These are phyloP conservation scores for Plasmodium malariae DNA, from an alignment of 169 alveolate genomes.

Conservation along the genomic window DNA sequence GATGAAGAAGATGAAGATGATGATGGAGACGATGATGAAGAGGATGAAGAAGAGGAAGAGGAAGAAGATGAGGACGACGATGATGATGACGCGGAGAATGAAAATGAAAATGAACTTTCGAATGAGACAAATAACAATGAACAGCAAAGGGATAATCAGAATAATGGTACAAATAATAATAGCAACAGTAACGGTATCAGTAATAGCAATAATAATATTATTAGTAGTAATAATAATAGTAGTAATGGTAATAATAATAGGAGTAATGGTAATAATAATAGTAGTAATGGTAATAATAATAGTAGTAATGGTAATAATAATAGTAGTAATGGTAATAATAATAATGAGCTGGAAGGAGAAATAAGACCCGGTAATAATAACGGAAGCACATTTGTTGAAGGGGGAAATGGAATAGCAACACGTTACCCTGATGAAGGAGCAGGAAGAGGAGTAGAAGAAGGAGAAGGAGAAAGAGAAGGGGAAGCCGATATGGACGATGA, in stretches of 20 bases:
- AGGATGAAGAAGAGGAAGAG: not conserved
- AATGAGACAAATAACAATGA: too few relatives aligned
- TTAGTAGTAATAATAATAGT: conserved; percentile 9
- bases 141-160: not conserved
- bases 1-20: conserved; percentile 5
- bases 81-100: not conserved
- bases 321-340: conserved; percentile 1
- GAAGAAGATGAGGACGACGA: conserved; percentile 1
- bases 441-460: conserved; percentile 2
- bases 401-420: not conserved
- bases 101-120: not conserved
- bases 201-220: not conserved
- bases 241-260: conserved; percentile 10
- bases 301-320: conserved; percentile 16
- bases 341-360: conserved; percentile 26
- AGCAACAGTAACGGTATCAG: not conserved
- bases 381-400: not conserved
- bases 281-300: not conserved
- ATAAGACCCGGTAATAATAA: too few relatives aligned
- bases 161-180: not conserved
- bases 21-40: conserved; percentile 5
- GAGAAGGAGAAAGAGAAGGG: not conserved
- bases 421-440: conserved; percentile 22
- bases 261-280: not conserved
- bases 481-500: conserved; percentile 75